Conservation (phyloP, 2,329 filamentous ascomycete species). For the Ploettnerulaceae sp. region DNA sequence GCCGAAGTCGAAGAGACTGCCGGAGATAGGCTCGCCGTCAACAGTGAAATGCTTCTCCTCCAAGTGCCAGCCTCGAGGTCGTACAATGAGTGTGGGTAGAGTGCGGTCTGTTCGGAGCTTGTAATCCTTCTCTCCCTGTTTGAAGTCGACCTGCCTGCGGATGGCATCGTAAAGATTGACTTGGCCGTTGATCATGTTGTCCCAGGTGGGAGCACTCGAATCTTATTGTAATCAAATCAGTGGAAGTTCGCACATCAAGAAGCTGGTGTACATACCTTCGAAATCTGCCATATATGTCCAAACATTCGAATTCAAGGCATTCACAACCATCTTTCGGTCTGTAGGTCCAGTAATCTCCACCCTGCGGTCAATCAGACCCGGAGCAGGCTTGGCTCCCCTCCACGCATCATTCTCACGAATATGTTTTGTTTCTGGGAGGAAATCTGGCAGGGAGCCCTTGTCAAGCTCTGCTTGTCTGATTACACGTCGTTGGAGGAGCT, state of each 20-base stretch:
- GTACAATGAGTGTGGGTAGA: slow-evolving; percentile 86
- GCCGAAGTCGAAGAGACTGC: slow-evolving; percentile 91
- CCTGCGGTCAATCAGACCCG: slow-evolving; percentile 85
- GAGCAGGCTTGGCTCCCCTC: slow-evolving; percentile 87
- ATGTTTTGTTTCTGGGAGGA: slow-evolving; percentile 91
- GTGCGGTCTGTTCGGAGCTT: slow-evolving; percentile 88
- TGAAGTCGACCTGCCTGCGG: slow-evolving; percentile 91
- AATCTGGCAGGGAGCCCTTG: slow-evolving; percentile 82
- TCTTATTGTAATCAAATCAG: slow-evolving; percentile 48
- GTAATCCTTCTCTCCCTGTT: slow-evolving; percentile 91
- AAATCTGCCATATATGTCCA: slow-evolving; percentile 99
- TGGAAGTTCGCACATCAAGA: background rate
- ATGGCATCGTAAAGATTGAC: slow-evolving; percentile 97
- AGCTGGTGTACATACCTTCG: slow-evolving; percentile 59
- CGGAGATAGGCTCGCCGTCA: slow-evolving; percentile 91
- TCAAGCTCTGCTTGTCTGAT: slow-evolving; percentile 90
- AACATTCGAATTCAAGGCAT: slow-evolving; percentile 90
- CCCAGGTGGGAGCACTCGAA: slow-evolving; percentile 93
- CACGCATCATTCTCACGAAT: slow-evolving; percentile 92
- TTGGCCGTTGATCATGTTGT: slow-evolving; percentile 98
- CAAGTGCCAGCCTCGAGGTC: slow-evolving; percentile 94
- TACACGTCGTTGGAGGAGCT: slow-evolving; percentile 79
- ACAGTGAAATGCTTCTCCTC: slow-evolving; percentile 98
- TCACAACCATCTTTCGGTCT: slow-evolving; percentile 98
- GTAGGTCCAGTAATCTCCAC: slow-evolving; percentile 97